Conservation (phyloP, 768 basidiomycete genomes). For the Tulasnella calospora region DNA sequence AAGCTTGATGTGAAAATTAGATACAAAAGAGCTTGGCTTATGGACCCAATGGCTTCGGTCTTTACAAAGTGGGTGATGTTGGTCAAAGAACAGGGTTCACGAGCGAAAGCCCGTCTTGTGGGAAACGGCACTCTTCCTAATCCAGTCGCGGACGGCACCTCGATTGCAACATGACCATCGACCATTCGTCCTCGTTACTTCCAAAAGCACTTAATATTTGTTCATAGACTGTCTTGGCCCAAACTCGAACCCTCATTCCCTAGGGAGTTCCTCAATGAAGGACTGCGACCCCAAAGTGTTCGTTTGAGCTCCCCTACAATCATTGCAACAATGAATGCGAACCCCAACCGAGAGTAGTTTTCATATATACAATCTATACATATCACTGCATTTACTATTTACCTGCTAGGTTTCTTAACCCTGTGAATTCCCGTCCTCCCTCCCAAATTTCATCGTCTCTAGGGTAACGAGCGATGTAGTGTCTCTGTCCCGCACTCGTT, state of each 20-base stretch:
- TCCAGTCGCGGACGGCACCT: no score
- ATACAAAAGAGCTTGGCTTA: neutral
- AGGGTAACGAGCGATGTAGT: neutral
- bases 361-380: no score
- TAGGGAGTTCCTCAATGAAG: no score
- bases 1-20: neutral
- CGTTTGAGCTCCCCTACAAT: no score
- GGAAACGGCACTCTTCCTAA: neutral
- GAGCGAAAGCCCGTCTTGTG: neutral
- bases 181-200: no score
- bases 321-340: no score
- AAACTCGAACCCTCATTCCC: no score
- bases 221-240: no score
- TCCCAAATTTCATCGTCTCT: neutral
- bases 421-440: neutral
- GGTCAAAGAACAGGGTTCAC: neutral
- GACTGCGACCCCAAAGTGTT: no score
- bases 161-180: no score
- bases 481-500: neutral
- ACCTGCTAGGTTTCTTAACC: neutral
- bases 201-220: no score
- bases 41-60: neutral
- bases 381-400: neutral
- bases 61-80: neutral
- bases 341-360: no score